Evolutionary conservation across 2,329 filamentous ascomycete species (phyloP).

Genomic region (Pezicula neosporulosa): DNA sequence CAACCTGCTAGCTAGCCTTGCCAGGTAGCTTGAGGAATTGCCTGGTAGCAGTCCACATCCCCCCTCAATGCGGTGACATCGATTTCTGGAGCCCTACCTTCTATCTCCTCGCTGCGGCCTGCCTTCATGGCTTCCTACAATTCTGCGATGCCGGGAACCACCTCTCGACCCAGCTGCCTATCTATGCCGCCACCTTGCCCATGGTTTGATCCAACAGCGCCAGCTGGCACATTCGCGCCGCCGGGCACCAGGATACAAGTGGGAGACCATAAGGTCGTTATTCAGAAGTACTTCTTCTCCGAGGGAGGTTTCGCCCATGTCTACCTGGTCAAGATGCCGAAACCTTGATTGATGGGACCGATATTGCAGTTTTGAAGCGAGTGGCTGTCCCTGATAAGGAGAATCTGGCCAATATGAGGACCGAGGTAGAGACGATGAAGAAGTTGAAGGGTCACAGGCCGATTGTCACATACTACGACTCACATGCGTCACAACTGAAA

Average conservation of each 20-base stretch:
- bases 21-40: too few relatives aligned
- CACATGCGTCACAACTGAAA: conserved; percentile 89
- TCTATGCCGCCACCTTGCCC: conserved; percentile 41
- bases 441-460: conserved; percentile 93
- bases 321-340: conserved; percentile 86
- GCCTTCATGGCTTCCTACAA: conserved; percentile 38
- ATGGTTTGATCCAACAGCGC: conserved; percentile 41
- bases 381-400: conserved; percentile 97
- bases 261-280: conserved; percentile 85
- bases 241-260: conserved; percentile 97
- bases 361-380: conserved; percentile 51
- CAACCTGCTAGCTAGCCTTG: not conserved
- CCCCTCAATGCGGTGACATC: conserved; percentile 27
- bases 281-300: conserved; percentile 95
- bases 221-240: conserved; percentile 84
- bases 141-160: conserved; percentile 31
- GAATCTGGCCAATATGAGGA: conserved; percentile 91
- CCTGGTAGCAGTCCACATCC: not conserved
- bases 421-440: conserved; percentile 99
- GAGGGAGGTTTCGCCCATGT: conserved; percentile 98
- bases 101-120: conserved; percentile 14
- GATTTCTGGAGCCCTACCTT: conserved; percentile 10
- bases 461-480: conserved; percentile 98
- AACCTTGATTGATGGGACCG: conserved; percentile 38
- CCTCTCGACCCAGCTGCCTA: conserved; percentile 38